Percentiles rank a stretch among this genome's conserved stretches.
Evolutionary conservation across 305 asterid species (phyloP).

Genomic region (Fraxinus greggii): DNA sequence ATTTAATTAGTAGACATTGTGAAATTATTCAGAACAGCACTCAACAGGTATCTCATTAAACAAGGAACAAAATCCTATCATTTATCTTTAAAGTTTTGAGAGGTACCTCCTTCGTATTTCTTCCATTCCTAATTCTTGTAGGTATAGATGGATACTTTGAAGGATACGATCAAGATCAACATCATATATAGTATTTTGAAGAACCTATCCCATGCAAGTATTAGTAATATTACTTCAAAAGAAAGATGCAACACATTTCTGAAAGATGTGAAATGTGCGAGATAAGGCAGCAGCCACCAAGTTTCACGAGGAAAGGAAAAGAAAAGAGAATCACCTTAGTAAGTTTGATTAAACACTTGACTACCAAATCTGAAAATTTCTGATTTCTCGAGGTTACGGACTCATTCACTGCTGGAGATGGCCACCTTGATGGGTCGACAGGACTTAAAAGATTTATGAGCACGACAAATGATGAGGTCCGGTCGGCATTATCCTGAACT

Average conservation of each 20-base stretch:
- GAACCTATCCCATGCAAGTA: constrained; percentile 52
- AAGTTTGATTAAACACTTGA: constrained; percentile 95
- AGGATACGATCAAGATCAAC: constrained; percentile 97
- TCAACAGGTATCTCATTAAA: constrained; percentile 6
- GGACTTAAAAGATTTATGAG: constrained; percentile 92
- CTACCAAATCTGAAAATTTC: constrained; percentile 96
- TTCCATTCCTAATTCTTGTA: constrained; percentile 97
- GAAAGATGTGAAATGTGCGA: background rate
- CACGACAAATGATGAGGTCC: constrained; percentile 90
- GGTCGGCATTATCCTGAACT: constrained; percentile 90
- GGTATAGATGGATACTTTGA: constrained; percentile 91
- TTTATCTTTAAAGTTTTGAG: background rate
- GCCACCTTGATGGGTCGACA: constrained; percentile 98
- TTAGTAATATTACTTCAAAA: background rate
- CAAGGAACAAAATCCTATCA: background rate
- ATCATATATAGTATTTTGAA: constrained; percentile 89
- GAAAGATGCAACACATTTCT: background rate
- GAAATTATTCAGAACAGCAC: background rate
- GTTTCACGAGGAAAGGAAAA: background rate
- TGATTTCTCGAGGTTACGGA: constrained; percentile 74
- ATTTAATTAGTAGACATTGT: constrained; percentile 7
- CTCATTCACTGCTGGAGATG: constrained; percentile 84
- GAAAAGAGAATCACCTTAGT: constrained; percentile 61
- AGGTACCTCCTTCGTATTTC: constrained; percentile 88
- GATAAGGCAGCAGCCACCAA: background rate